Evolutionary conservation across 352 stramenopile species (phyloP), one percentile per base, ranked within the genome.

Genomic region (Globisporangium middletonii): DNA sequence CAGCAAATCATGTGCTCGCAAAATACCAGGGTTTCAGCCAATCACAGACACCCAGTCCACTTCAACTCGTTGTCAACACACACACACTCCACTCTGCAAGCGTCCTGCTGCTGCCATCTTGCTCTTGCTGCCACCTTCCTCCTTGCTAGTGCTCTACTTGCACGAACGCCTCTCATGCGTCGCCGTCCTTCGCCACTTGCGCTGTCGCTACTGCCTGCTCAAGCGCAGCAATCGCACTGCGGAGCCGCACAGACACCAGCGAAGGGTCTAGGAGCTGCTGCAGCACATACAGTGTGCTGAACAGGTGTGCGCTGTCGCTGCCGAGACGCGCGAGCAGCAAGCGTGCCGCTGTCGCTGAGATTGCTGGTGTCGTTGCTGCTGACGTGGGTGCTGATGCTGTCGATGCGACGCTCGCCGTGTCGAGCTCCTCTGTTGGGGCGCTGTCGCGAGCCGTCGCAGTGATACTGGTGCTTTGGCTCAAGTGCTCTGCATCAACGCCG

Each of bases 231-330:
- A 79, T 43, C 9, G 56, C 68, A 41, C 66, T 62, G 33, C 60
- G 59, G 2, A 52, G 19, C 28, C 1, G 59, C 49, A 1, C 28
- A 47, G 65, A 42, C 27, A 82, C 35, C 11, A 66, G 63, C 19
- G 50, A 55, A 0, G 44, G 44, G 44, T 77, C 73, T 54, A 83
- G 51, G 28, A 77, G 55, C 50, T 79, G 64, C 53, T 64, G 67
- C 60, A 80, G 56, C 9, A 71, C 46, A 19, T 69, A 70, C 37
- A 68, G n/a, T 13, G 57, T 66, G 51, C 60, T 77, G 43, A 73
- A 67, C 2, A 68, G 55, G 44, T 79, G 64, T 19, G 56, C 49
- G 4, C 19, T n/a, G 28, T 58, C 52, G 16, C 27, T 45, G 19
- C 18, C 46, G 18, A 60, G 53, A 7, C 11, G 6, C 11, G 11